Percentiles rank a stretch among this genome's conserved stretches.
Evolutionary conservation across 768 basidiomycete species (phyloP).

Genomic region (Floccularia luteovirens): DNA sequence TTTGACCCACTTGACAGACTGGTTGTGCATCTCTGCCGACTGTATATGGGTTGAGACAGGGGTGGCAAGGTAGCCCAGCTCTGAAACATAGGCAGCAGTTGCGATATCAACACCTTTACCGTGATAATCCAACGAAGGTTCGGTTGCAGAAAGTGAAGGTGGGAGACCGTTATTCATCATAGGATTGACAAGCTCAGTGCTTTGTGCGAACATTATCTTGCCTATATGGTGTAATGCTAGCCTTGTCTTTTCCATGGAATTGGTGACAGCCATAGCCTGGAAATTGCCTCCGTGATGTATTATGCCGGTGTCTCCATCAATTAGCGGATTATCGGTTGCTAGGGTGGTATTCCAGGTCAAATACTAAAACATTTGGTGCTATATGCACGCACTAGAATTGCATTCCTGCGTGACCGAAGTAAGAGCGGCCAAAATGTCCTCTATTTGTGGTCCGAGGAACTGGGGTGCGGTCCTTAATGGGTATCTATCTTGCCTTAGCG

Average conservation of each 20-base stretch:
- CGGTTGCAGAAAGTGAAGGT: conserved; percentile 64
- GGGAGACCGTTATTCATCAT: conserved; percentile 74
- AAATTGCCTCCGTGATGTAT: conserved; percentile 85
- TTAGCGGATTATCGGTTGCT: conserved; percentile 81
- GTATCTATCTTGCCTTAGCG: conserved; percentile 69
- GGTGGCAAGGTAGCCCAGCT: conserved; percentile 70
- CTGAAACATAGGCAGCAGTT: conserved; percentile 72
- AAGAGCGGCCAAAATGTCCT: conserved; percentile 61
- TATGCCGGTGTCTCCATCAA: conserved; percentile 57
- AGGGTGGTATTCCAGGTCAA: conserved; percentile 7
- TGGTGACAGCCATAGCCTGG: conserved; percentile 74
- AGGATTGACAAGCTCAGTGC: conserved; percentile 74
- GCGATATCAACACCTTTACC: conserved; percentile 77
- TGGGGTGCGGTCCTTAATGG: conserved; percentile 66
- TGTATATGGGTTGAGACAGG: conserved; percentile 78
- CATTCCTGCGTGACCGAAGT: conserved; percentile 59
- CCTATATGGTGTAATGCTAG: conserved; percentile 64
- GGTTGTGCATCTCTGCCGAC: conserved; percentile 82
- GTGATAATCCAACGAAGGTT: conserved; percentile 74
- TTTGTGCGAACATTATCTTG: conserved; percentile 63
- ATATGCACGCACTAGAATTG: conserved; percentile 60
- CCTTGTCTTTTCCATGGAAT: conserved; percentile 83
- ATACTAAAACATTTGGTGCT: background rate
- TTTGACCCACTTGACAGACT: conserved; percentile 64
- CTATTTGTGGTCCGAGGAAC: conserved; percentile 74